Evolutionary conservation across 768 basidiomycete species (phyloP).

Genomic region (Trametes gibbosa): DNA sequence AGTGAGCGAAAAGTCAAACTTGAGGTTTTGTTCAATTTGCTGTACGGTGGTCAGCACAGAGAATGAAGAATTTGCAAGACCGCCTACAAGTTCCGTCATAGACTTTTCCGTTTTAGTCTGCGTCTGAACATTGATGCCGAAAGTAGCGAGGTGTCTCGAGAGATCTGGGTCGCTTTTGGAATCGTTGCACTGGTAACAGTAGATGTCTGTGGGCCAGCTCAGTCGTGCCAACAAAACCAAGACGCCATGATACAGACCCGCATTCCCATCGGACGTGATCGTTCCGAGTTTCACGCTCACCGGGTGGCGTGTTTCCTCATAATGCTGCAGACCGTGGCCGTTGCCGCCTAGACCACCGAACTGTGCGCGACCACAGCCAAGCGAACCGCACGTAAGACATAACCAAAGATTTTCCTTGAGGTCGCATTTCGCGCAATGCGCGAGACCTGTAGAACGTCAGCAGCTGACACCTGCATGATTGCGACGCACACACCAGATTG

Average conservation of each 20-base stretch:
- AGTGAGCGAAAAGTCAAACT: slow-evolving; percentile 90
- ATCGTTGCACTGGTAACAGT: slow-evolving; percentile 92
- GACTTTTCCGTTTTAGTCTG: slow-evolving; percentile 93
- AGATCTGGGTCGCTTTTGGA: slow-evolving; percentile 76
- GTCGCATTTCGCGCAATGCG: slow-evolving; percentile 80
- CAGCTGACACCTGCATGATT: background rate
- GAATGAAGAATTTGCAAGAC: background rate
- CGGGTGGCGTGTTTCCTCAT: slow-evolving; percentile 64
- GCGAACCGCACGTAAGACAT: slow-evolving; percentile 85
- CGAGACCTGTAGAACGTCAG: slow-evolving; percentile 50
- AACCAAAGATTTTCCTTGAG: slow-evolving; percentile 94
- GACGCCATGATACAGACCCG: slow-evolving; percentile 51
- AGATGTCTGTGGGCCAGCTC: slow-evolving; percentile 60
- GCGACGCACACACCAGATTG: slow-evolving; percentile 45
- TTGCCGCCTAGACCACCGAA: slow-evolving; percentile 83
- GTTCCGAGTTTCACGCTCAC: slow-evolving; percentile 94
- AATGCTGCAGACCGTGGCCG: slow-evolving; percentile 86
- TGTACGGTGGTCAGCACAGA: slow-evolving; percentile 22
- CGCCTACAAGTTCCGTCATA: slow-evolving; percentile 86
- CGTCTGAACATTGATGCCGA: slow-evolving; percentile 82
- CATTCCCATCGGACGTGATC: slow-evolving; percentile 91
- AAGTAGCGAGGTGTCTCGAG: slow-evolving; percentile 66
- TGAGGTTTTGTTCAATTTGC: slow-evolving; percentile 97
- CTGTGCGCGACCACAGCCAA: slow-evolving; percentile 88
- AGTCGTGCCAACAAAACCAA: background rate